Evolutionary conservation across 176 grass and related monocot genomes (phyloP), one percentile per base, ranked within the genome.

Genomic region (Oryza glumipatula): DNA sequence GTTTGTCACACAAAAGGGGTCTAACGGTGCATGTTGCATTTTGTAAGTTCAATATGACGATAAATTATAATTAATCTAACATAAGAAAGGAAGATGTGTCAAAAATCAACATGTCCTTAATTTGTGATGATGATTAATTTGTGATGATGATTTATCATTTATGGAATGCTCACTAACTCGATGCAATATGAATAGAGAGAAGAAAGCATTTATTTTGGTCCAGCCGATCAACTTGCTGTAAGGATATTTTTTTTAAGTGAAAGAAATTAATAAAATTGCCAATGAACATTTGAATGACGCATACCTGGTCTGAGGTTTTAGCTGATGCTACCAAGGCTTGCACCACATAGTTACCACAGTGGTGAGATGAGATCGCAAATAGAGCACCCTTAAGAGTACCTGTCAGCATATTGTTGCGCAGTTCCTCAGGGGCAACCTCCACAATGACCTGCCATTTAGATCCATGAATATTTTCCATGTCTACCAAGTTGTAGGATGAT

Each of bases 261-360:
- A 80, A 22, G 36, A 21, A 80, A 82, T 41, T 88, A 76, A 65
- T 22, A 86, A 75, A 22, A 33, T 43, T 22, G n/a, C 2, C 10
- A 68, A 58, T 49, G 32, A 43, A 85, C 12, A 23, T 63, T 14
- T 70, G 32, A 79, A 76, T 41, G 66, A 48, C 76, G 26, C 35
- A 66, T 95, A 95, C 93, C 71, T 95, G 96, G 88, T 95, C 91
- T 68, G 81, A 85, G 61, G 83, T 92, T 92, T 87, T 98, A 33
- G 91, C 88, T 73, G 93, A 95, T 84, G 96, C 92, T 88, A 98
- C 86, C 73, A 98, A 81, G 83, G 93, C 85, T 90, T 98, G 96
- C 67, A 93, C 91, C 70, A 95, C 93, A 94, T 88, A 98, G 80
- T 98, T 98, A 43, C 93, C 96, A 88, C 88, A 98, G 21, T 83